Conservation (phyloP, 202 grass and related monocot species). For the Digitaria exilis region DNA sequence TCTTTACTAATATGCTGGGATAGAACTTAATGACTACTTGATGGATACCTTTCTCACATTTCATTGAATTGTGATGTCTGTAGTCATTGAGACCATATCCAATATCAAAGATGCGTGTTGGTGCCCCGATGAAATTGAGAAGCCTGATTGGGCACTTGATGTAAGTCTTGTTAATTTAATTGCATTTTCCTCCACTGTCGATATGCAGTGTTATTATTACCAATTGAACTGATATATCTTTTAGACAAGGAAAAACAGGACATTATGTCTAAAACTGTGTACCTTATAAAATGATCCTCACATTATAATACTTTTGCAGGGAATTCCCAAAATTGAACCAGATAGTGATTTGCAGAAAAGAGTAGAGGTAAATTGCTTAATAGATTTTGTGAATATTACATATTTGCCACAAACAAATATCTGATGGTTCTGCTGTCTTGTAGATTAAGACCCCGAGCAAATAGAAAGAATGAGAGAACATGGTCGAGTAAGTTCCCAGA, state of each 20-base stretch:
- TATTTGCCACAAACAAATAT: conserved; percentile 16
- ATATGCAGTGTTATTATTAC: neutral
- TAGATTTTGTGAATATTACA: conserved; percentile 15
- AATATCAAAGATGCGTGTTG: conserved; percentile 79
- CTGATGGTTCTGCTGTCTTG: conserved; percentile 45
- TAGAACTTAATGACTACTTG: neutral
- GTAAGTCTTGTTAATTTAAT: conserved; percentile 53
- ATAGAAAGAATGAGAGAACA: conserved; percentile 98
- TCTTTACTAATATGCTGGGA: neutral
- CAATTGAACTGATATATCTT: conserved; percentile 11
- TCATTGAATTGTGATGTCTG: conserved; percentile 35
- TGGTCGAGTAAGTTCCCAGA: conserved; percentile 70
- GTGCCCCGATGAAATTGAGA: conserved; percentile 75
- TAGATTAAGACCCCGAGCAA: conserved; percentile 95
- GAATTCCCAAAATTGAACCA: conserved; percentile 89
- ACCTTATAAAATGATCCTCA: conserved; percentile 32
- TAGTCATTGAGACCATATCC: conserved; percentile 88
- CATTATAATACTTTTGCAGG: conserved; percentile 52
- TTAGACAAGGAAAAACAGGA: neutral
- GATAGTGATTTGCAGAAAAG: conserved; percentile 92
- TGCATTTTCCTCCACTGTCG: conserved; percentile 14
- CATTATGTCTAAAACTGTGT: too few species aligned
- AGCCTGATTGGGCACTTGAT: conserved; percentile 93
- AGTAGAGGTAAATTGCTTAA: conserved; percentile 72
- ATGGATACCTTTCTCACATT: conserved; percentile 28